Evolutionary conservation across 1,284 basidiomycete genomes (phyloP), one percentile per base, ranked within the genome.

Genomic region (Naganishia albida): DNA sequence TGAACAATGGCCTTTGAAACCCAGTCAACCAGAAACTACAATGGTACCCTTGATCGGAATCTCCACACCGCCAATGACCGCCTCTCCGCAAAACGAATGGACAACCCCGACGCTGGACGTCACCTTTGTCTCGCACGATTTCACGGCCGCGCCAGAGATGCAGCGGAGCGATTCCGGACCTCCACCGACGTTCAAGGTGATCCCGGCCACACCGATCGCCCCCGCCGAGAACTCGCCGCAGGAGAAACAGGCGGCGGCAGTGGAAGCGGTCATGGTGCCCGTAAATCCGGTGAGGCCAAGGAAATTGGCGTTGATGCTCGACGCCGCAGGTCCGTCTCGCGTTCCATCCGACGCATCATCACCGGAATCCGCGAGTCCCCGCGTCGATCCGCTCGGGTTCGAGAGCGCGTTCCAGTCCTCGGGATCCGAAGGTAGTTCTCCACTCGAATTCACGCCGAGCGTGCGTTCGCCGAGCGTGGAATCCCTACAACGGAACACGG

Each of bases 181-280:
- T 2, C 46, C 57, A 23, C 57, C 57, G 26, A 60, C 57, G 34
- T 60, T 60, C 57, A 60, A 60, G 34, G 43, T 60, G 8, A 60
- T 60, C 8, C 57, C 57, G 13, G 57, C 57, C 1, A 60, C 57
- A n/a, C 57, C 57, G 34, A 50, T 60, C 23, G 57, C 38, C n/a
- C 57, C 57, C 15, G 44, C 40, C 10, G 50, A 51, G 16, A 18
- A 34, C 7, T 15, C n/a, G 18, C 25, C n/a, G 4, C 34, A 39
- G 30, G 12, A 7, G 40, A 56, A 8, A 7, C 13, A 15, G 46
- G 1, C 16, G 55, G 28, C 23, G 42, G 16, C 13, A 18, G 4
- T 12, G 15, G 8, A 44, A 44, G 46, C 26, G 20, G 40, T 26
- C 1, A 20, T 25, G 4, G 57, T 60, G 15, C 57, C 57, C 4